Evolutionary conservation across 768 basidiomycete species (phyloP), one percentile per base, ranked within the genome.

Genomic region (Tulasnella sp.): DNA sequence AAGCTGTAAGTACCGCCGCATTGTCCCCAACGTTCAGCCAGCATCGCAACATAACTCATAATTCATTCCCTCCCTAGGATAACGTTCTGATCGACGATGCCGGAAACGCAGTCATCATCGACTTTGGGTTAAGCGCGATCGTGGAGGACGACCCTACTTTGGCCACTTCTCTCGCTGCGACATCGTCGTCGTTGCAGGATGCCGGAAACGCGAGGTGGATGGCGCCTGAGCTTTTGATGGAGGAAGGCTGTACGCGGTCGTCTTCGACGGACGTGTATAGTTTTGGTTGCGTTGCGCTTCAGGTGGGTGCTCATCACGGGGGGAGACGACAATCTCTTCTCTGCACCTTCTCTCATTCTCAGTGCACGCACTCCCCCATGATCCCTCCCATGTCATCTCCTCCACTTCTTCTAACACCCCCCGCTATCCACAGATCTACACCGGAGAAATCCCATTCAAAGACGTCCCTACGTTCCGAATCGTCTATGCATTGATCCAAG

Each of bases 151-250:
- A 70, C 69, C 69, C 69, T 11, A 42, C 36, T 11, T 9, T 70
- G 15, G 19, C 17, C 3, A 38, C 36, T 0, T 39, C 69, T 31
- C 37, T 70, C 31, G 34, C 34, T 31, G 12, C 67, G 29, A 22
- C 64, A 42, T 42, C 64, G 22, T 8, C 37, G 5, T 39, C 68
- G 22, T 36, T 70, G 9, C 36, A 42, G 29, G 69, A 39, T 12
- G 37, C 69, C 15, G 69, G 69, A 36, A 70, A 70, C 37, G 40
- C 69, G 36, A 38, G 69, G 36, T 70, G 69, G 69, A 70, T 70
- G 69, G 69, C 69, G 0, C 69, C 69, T 1, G 69, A 70, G 37
- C 69, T 70, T 2, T n/a, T 39, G 3, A 70, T 38, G 40, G 37
- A 70, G 8, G 37, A 70, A 22, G 19, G 11, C 36, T 39, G 37